Conservation (phyloP, 768 basidiomycete species). For the Pseudohyphozyma bogoriensis region DNA sequence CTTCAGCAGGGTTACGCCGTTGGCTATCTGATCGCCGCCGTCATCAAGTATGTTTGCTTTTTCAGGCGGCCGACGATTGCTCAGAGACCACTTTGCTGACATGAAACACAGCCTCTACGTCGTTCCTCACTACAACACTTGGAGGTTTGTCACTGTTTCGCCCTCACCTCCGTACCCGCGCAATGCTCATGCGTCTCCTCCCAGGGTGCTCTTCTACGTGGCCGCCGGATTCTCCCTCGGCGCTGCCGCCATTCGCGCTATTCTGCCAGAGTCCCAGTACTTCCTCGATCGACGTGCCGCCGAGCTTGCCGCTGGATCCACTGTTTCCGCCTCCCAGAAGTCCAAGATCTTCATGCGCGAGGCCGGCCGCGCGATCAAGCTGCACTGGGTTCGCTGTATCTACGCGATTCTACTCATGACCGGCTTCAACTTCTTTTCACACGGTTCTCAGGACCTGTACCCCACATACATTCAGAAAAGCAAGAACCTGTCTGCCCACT, state of each 20-base stretch:
- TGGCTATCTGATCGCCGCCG: constrained; percentile 73
- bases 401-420: constrained; percentile 55
- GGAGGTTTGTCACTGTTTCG: neutral
- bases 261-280: constrained; percentile 66
- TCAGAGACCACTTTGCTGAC: neutral
- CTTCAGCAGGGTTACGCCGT: constrained; percentile 72
- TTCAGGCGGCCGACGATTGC: no score
- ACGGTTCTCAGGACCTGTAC: constrained; percentile 39
- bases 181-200: no score
- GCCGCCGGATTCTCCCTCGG: constrained; percentile 37
- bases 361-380: constrained; percentile 50
- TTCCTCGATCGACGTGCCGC: constrained; percentile 45
- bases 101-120: constrained; percentile 43
- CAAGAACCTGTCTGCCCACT: constrained; percentile 23
- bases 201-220: constrained; percentile 19
- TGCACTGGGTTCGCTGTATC: constrained; percentile 71
- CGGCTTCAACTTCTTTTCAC: constrained; percentile 48
- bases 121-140: constrained; percentile 38
- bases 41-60: constrained; percentile 48
- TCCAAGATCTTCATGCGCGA: constrained; percentile 69
- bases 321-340: constrained; percentile 27
- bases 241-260: constrained; percentile 54
- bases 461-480: constrained; percentile 20
- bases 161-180: no score
- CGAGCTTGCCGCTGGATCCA: constrained; percentile 44